Evolutionary conservation across 108 stramenopile genomes (phyloP), one percentile per base, ranked within the genome.

Genomic region (Phaeodactylum tricornutum): DNA sequence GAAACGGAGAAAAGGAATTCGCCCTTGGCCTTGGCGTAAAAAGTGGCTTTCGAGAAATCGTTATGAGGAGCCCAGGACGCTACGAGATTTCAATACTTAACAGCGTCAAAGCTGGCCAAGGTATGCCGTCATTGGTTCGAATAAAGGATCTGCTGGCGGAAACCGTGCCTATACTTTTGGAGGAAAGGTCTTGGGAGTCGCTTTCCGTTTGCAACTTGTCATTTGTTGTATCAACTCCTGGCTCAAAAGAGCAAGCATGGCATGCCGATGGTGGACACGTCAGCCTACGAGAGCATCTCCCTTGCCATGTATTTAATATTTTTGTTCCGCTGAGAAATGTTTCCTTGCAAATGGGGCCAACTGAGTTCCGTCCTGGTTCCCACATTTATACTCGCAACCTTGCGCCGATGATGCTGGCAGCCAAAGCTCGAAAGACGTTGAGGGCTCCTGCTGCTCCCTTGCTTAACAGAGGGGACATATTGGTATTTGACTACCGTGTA

Each of bases 251-350:
- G 24, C 84, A 87, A 73, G 26, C 40, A 8, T 87, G 79, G 80
- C 84, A 87, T 59, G 69, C 77, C 42, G 84, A 87, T 40, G 79
- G 80, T 25, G 80, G 73, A 16, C 84, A 87, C 33, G 36, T 76
- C 24, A 47, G 59, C 24, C 33, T 76, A 3, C 24, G 33, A 8
- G 16, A 53, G 8, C 81, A 87, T 41, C 40, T 64, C 38, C 53
- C 64, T 16, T 71, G 72, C 37, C 86, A 87, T 43, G 58, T 55
- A 20, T 23, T 79, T 31, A 87, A 87, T 44, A 59, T 83, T 3
- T 87, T 87, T 52, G 34, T 87, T 29, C 80, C 86, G 14, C 49
- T 87, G 15, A 41, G 69, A 5, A 62, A 77, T 59, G 43, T 79
- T 2, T 50, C 67, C 23, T 2, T 34, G 1, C 43, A 51, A 4